Conservation (phyloP, 31 red algal genomes). For the Asparagopsis taxiformis region DNA sequence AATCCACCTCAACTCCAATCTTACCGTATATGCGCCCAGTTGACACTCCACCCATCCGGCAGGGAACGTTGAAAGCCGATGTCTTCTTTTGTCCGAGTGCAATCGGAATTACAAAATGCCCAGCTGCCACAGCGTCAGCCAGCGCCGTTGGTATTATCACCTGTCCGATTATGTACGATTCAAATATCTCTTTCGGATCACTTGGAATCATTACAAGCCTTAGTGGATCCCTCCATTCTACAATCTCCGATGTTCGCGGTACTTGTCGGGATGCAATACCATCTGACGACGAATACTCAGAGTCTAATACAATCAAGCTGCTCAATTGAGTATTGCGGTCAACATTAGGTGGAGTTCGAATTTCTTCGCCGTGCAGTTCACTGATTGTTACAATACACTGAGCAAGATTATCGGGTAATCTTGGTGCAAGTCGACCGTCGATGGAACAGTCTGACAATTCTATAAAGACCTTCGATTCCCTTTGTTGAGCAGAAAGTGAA, state of each 20-base stretch:
- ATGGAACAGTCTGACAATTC: slow-evolving; percentile 31
- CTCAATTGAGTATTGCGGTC: slow-evolving; percentile 47
- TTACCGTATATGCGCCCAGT: slow-evolving; percentile 34
- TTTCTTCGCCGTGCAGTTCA: slow-evolving; percentile 34
- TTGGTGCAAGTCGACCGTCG: slow-evolving; percentile 28
- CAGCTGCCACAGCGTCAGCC: slow-evolving; percentile 41
- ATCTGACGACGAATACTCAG: slow-evolving; percentile 40
- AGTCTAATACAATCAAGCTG: slow-evolving; percentile 50
- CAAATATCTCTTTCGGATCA: slow-evolving; percentile 57
- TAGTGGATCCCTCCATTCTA: slow-evolving; percentile 56
- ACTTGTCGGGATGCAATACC: slow-evolving; percentile 37
- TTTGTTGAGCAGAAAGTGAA: neutral
- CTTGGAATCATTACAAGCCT: slow-evolving; percentile 60
- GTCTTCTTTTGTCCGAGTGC: neutral
- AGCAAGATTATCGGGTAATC: slow-evolving; percentile 13
- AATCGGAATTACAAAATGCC: slow-evolving; percentile 65
- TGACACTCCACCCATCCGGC: slow-evolving; percentile 47
- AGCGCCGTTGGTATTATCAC: slow-evolving; percentile 55
- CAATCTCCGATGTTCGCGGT: slow-evolving; percentile 20
- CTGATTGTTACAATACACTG: slow-evolving; percentile 22
- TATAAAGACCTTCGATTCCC: neutral
- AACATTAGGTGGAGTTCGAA: slow-evolving; percentile 27
- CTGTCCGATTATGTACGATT: slow-evolving; percentile 64
- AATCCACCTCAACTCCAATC: slow-evolving; percentile 26
- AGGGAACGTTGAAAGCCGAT: slow-evolving; percentile 40